Evolutionary conservation across 1,284 basidiomycete species (phyloP), one percentile per base, ranked within the genome.

Genomic region (Cystobasidium slooffiae): DNA sequence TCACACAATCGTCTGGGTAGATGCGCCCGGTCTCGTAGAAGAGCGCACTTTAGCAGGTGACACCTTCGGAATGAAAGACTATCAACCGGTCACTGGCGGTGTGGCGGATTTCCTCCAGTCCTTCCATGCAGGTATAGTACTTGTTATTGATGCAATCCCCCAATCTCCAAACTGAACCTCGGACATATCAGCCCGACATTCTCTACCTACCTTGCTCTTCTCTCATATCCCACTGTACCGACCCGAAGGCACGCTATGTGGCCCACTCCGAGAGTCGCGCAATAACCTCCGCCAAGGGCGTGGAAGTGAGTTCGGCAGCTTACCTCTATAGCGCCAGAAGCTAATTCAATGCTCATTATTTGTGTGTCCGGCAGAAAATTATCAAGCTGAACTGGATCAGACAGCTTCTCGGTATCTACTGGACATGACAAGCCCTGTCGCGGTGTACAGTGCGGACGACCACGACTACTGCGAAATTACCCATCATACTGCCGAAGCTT

Each of bases 381-480:
- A 93, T 81, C 86, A 94, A 82, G 94, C 90, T 76, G 87, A 89
- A 64, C 84, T 94, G 20, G 88, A 89, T 20, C 88, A 89, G 75
- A 87, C 89, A 68, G 90, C 90, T 6, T 88, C 89, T 1, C 80
- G 84, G 18, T 93, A 91, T 81, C 81, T 95, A 43, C 83, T 95
- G 20, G 84, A 89, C 39, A 85, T 83, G 37, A 81, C 93, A 18
- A 84, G 86, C 43, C 93, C 93, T 14, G 81, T 84, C 14, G 79
- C 89, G 0, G 85, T 94, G 5, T 91, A 91, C 81, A 92, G 89
- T 78, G 93, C 90, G 10, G 92, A 95, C 81, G 91, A 95, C 82
- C 91, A 91, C 77, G 93, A 95, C 80, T 92, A 92, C 77, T 95
- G 93, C 81, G 90, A 92, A 78, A 86, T 90, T 76, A 84, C 83